Conservation (phyloP, 106 monocot species). For the Iris macrosiphon region DNA sequence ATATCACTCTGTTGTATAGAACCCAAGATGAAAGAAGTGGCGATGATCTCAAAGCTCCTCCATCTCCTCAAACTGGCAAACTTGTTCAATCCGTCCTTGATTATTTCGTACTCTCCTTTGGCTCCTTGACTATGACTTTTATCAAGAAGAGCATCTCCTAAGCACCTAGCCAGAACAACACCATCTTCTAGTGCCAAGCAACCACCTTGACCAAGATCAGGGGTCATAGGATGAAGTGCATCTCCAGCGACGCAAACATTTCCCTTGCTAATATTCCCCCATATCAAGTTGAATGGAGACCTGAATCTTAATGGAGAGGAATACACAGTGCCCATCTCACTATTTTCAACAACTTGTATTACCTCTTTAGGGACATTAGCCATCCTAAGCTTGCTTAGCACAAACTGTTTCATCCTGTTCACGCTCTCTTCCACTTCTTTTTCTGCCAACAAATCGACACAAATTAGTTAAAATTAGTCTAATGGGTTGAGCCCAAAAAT, state of each 20-base stretch:
- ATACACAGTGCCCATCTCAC: conserved; percentile 34
- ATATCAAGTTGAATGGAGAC: conserved; percentile 37
- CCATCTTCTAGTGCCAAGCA: conserved; percentile 74
- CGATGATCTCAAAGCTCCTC: conserved; percentile 52
- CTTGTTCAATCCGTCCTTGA: conserved; percentile 37
- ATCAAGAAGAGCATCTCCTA: conserved; percentile 24
- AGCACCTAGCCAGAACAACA: conserved; percentile 53
- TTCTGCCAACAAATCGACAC: conserved; percentile 13
- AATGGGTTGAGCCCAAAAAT: too few species aligned
- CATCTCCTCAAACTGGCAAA: conserved; percentile 57
- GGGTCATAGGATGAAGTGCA: conserved; percentile 85
- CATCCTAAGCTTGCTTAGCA: conserved; percentile 21
- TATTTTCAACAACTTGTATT: conserved; percentile 29
- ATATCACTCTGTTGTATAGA: conserved; percentile 36
- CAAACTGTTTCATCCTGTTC: conserved; percentile 20
- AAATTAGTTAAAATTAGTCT: background rate
- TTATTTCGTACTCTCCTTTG: conserved; percentile 16
- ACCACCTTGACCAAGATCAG: conserved; percentile 72
- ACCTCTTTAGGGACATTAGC: conserved; percentile 32
- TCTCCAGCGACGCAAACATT: conserved; percentile 67
- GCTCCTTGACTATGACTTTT: background rate
- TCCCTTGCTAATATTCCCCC: conserved; percentile 33
- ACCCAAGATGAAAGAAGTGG: conserved; percentile 37
- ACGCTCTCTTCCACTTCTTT: conserved; percentile 14
- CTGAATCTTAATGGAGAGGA: conserved; percentile 51